Percentiles rank a stretch among this genome's conserved stretches.
These are phyloP conservation scores for Candida schatavii DNA, from an alignment of 805 yeast species.

Conservation along the genomic window DNA sequence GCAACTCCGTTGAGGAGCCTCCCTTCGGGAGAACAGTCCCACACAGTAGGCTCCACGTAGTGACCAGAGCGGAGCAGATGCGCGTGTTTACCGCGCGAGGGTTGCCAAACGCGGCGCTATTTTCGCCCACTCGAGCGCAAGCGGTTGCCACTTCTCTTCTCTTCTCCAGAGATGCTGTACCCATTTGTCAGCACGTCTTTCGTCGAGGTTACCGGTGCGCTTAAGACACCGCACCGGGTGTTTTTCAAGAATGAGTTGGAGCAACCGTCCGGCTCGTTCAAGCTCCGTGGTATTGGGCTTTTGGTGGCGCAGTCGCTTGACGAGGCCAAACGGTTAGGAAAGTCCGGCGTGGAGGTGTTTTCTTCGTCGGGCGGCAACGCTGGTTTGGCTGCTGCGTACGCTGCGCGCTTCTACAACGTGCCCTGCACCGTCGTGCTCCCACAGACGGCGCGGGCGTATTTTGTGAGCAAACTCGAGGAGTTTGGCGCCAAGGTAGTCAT, in stretches of 20 bases:
- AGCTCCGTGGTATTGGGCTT: constrained; percentile 54
- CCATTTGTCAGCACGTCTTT: constrained; percentile 37
- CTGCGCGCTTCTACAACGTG: constrained; percentile 34
- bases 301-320: constrained; percentile 35
- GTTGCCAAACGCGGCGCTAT: too few species aligned
- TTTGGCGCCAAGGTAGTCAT: constrained; percentile 52
- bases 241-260: constrained; percentile 48
- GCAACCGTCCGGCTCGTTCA: constrained; percentile 59
- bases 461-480: constrained; percentile 42
- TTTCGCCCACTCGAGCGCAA: too few species aligned
- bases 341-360: constrained; percentile 23
- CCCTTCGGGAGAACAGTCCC: too few species aligned
- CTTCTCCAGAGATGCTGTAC: too few species aligned
- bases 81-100: too few species aligned
- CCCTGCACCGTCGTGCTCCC: constrained; percentile 67
- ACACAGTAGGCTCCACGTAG: too few species aligned
- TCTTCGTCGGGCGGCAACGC: constrained; percentile 59
- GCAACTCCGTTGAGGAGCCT: too few species aligned
- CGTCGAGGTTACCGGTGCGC: constrained; percentile 31
- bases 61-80: too few species aligned
- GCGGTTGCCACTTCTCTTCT: too few species aligned
- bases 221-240: constrained; percentile 28
- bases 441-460: constrained; percentile 40
- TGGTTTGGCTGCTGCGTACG: constrained; percentile 53
- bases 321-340: constrained; percentile 17